phyloP scores from a whole-genome alignment of 495 filamentous ascomycete genomes.

The Astrothelium macrocarpum region DNA sequence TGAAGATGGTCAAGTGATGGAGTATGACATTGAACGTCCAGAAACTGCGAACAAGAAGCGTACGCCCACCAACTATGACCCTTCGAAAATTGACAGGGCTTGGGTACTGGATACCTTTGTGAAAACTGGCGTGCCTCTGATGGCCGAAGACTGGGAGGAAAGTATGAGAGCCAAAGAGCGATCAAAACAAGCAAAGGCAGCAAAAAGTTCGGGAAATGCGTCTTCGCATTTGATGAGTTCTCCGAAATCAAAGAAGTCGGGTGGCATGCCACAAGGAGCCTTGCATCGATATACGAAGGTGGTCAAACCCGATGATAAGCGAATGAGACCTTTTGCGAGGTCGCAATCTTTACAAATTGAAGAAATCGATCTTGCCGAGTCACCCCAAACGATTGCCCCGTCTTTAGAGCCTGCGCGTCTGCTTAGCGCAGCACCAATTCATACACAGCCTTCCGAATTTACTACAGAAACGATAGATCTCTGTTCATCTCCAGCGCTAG shows the following conservation, averaged over 20 bases:
- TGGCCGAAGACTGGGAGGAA: slow-evolving; percentile 71
- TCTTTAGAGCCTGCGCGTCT: neutral
- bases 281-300: neutral
- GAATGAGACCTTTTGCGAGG: neutral
- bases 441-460: neutral
- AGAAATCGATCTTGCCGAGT: neutral
- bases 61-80: slow-evolving; percentile 56
- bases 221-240: neutral
- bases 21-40: slow-evolving; percentile 21
- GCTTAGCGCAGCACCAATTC: neutral
- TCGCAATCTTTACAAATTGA: neutral
- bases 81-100: slow-evolving; percentile 51
- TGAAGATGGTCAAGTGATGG: slow-evolving; percentile 20
- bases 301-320: neutral
- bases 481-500: neutral
- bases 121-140: slow-evolving; percentile 58
- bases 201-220: neutral
- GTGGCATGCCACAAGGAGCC: neutral
- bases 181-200: neutral
- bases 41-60: slow-evolving; percentile 39
- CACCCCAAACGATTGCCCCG: neutral
- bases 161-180: slow-evolving; percentile 30
- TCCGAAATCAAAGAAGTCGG: neutral
- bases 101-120: slow-evolving; percentile 72
- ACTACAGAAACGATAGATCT: neutral